Base-by-base conservation (phyloP, 129 eudicot genomes). In the Escallonia rubra region DNA sequence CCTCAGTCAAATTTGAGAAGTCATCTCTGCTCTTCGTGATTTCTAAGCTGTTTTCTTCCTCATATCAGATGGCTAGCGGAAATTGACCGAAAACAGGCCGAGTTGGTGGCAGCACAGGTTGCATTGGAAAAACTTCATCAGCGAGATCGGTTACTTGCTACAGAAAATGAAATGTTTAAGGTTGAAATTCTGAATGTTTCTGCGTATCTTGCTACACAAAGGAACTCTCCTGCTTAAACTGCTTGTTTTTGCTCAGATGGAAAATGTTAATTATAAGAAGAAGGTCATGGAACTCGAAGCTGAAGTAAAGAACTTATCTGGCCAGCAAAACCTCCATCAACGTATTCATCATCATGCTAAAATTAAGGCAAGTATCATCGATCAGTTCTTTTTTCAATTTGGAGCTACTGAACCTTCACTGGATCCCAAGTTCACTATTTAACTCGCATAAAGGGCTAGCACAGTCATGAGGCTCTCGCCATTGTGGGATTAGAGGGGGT, bases 301-400 rank as follows among this genome's bases (percentile, higher is more conserved):
- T 42, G 93, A 89, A 68, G 85, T 87, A 58, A 87, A 76, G 68
- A 94, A 82, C 73, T 69, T 94, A 74, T 94, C 99, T 0, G 99
- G 95, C 13, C 99, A 94, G 67, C 99, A 94, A 72, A 94, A 87
- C 70, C 81, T 94, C 64, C 99, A 94, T 46, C 96, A 94, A 61
- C 90, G 99, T 49, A 94, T 89, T 56, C 97, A 94, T 77, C 99
- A 94, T 72, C 99, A 94, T 71, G 86, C 95, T 57, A 94, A 94
- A 83, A 94, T 94, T 46, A 94, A 94, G 93, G 99, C 69, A 78
- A 77, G 75, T 64, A 15, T 11, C 55, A 54, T 56, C 61, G 53
- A 56, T 43, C n/a, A 16, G 23, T 14, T 43, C n/a, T 44, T 55
- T 59, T 7, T 55, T 10, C 6, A 13, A 41, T 63, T 53, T 43